A percentile compares a stretch with the other conserved stretches of the same genome.
Evolutionary conservation across 176 grass and related monocot species (phyloP).

Genomic region (Oryza australiensis): DNA sequence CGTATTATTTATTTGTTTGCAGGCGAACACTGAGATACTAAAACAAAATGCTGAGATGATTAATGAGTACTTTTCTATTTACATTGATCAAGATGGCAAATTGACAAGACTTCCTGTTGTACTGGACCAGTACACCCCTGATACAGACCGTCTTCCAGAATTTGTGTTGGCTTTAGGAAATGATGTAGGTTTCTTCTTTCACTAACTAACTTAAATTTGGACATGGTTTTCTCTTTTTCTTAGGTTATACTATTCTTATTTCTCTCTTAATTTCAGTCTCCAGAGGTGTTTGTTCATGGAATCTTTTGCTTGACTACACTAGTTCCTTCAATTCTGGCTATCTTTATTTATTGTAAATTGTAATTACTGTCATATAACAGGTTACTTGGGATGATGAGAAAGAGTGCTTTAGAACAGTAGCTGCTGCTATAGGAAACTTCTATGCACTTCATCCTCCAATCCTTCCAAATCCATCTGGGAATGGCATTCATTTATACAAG

Average conservation of each 20-base stretch:
- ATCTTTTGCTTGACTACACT: slow-evolving; percentile 26
- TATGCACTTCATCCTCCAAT: slow-evolving; percentile 96
- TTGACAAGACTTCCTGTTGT: slow-evolving; percentile 83
- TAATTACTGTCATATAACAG: slow-evolving; percentile 41
- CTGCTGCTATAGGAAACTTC: slow-evolving; percentile 83
- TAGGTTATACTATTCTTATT: neutral
- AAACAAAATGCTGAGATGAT: slow-evolving; percentile 81
- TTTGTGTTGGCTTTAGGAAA: slow-evolving; percentile 77
- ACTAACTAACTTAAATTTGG: slow-evolving; percentile 16
- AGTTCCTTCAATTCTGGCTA: neutral
- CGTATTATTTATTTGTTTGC: slow-evolving; percentile 11
- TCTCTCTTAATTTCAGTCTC: neutral
- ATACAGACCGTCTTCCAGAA: slow-evolving; percentile 85
- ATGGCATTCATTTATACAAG: slow-evolving; percentile 77
- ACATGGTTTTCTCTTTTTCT: neutral
- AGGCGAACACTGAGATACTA: slow-evolving; percentile 80
- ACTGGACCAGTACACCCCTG: slow-evolving; percentile 95
- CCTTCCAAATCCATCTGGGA: slow-evolving; percentile 87
- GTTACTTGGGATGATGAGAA: slow-evolving; percentile 86
- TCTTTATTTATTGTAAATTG: slow-evolving; percentile 6
- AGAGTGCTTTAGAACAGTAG: slow-evolving; percentile 79
- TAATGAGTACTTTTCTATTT: slow-evolving; percentile 88
- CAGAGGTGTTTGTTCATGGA: neutral
- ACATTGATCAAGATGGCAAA: slow-evolving; percentile 68
- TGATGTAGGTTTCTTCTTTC: slow-evolving; percentile 69